Percentiles rank a stretch among this genome's conserved stretches.
These are phyloP conservation scores for Scutellaria galericulata DNA, from an alignment of 257 asterid species.

Conservation along the genomic window DNA sequence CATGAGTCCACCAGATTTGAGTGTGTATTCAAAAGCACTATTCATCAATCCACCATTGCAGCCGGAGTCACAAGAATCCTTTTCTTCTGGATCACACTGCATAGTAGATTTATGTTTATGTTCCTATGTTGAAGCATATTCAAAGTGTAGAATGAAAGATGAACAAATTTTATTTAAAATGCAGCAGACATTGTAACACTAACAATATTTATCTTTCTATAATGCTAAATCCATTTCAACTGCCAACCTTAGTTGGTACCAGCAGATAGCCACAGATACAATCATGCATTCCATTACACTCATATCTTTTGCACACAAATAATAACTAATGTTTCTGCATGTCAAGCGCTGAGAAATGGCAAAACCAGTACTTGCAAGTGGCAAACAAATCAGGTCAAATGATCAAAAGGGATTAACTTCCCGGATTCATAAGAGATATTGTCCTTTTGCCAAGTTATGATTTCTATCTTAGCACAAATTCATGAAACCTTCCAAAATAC, in stretches of 20 bases:
- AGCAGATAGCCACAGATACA: neutral
- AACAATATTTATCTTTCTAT: neutral
- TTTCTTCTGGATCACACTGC: conserved; percentile 87
- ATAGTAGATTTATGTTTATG: neutral
- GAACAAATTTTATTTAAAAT: neutral
- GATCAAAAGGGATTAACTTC: neutral
- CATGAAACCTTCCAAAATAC: neutral
- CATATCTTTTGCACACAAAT: neutral
- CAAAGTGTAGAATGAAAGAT: neutral
- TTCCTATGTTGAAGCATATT: neutral
- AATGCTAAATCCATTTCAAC: neutral
- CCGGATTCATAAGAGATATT: neutral
- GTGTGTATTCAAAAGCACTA: conserved; percentile 81
- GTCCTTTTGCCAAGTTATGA: neutral
- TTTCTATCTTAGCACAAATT: neutral
- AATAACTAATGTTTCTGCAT: neutral
- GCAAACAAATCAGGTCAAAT: neutral
- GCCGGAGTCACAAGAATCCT: conserved; percentile 78
- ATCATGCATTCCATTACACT: neutral
- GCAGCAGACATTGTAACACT: neutral
- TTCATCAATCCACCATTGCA: conserved; percentile 91
- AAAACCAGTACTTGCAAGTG: neutral
- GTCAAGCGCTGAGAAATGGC: neutral
- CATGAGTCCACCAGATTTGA: conserved; percentile 90
- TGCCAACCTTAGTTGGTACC: neutral